Conservation (phyloP, 2,329 filamentous ascomycete species). For the Alternaria brassicae region DNA sequence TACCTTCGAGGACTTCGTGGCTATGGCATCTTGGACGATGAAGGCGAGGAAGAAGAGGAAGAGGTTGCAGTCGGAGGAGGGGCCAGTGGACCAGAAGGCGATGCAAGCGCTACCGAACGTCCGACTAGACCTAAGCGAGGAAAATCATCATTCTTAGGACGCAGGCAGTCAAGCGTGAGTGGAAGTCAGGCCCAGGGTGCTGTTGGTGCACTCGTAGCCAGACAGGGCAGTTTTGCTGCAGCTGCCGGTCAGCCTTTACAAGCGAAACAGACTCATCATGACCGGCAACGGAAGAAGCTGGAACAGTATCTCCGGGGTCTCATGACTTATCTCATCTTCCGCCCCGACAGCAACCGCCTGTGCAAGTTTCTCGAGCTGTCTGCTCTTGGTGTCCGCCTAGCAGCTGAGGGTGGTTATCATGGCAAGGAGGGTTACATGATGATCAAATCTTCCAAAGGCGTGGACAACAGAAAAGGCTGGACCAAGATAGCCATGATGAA, state of each 20-base stretch:
- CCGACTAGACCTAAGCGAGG: constrained; percentile 60
- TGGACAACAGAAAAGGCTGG: constrained; percentile 83
- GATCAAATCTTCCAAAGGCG: constrained; percentile 87
- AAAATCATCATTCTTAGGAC: constrained; percentile 64
- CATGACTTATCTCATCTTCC: constrained; percentile 96
- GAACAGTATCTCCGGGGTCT: constrained; percentile 92
- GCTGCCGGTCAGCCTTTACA: constrained; percentile 45
- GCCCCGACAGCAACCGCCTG: constrained; percentile 90
- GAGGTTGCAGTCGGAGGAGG: constrained; percentile 60
- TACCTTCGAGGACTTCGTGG: constrained; percentile 84
- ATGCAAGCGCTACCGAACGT: constrained; percentile 72
- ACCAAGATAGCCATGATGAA: constrained; percentile 80
- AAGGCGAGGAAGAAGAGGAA: constrained; percentile 79
- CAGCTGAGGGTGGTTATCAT: constrained; percentile 94
- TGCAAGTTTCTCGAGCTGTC: constrained; percentile 97
- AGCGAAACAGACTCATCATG: constrained; percentile 70
- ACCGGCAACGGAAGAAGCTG: constrained; percentile 80
- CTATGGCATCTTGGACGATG: constrained; percentile 64
- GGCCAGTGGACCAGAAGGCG: constrained; percentile 66
- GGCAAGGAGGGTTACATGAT: constrained; percentile 95
- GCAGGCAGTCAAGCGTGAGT: constrained; percentile 65
- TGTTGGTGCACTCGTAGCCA: constrained; percentile 32
- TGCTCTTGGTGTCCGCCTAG: constrained; percentile 88
- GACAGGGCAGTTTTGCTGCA: constrained; percentile 52
- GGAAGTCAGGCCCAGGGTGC: constrained; percentile 36